A percentile compares a stretch with the other conserved stretches of the same genome.
Conservation (phyloP, 2,329 filamentous ascomycete genomes). For the Venturia aucupariae region DNA sequence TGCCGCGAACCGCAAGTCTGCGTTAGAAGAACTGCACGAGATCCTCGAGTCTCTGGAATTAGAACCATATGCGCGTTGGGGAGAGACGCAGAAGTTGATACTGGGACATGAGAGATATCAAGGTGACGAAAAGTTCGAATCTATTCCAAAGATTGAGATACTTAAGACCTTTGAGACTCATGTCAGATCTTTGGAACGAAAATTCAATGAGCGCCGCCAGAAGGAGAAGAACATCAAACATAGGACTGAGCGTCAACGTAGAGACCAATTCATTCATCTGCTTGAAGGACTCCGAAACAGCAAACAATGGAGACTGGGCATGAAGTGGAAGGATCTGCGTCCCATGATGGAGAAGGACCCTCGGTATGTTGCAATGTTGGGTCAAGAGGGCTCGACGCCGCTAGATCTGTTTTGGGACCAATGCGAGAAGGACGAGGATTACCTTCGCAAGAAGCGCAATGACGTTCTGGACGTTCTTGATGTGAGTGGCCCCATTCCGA, state of each 20-base stretch:
- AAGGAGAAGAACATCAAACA: constrained; percentile 73
- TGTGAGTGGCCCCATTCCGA: constrained; percentile 43
- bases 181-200: constrained; percentile 83
- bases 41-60: constrained; percentile 69
- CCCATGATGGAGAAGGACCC: constrained; percentile 68
- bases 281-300: constrained; percentile 63
- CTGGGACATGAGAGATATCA: constrained; percentile 69
- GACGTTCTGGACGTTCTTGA: constrained; percentile 82
- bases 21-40: constrained; percentile 72
- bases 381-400: constrained; percentile 72
- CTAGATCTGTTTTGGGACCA: constrained; percentile 94
- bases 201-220: constrained; percentile 85
- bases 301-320: constrained; percentile 79
- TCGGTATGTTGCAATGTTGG: constrained; percentile 74
- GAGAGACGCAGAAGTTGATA: constrained; percentile 76
- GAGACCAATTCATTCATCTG: constrained; percentile 69
- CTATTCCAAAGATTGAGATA: constrained; percentile 80
- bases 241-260: constrained; percentile 74
- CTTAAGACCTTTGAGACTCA: constrained; percentile 90
- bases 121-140: constrained; percentile 73
- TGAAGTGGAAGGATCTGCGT: constrained; percentile 79
- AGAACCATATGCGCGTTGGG: constrained; percentile 91
- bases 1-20: constrained; percentile 60
- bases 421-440: constrained; percentile 85
- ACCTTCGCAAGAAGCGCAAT: constrained; percentile 71